phyloP scores from a whole-genome alignment of 2,329 filamentous ascomycete genomes.

The Penicillium sp. region DNA sequence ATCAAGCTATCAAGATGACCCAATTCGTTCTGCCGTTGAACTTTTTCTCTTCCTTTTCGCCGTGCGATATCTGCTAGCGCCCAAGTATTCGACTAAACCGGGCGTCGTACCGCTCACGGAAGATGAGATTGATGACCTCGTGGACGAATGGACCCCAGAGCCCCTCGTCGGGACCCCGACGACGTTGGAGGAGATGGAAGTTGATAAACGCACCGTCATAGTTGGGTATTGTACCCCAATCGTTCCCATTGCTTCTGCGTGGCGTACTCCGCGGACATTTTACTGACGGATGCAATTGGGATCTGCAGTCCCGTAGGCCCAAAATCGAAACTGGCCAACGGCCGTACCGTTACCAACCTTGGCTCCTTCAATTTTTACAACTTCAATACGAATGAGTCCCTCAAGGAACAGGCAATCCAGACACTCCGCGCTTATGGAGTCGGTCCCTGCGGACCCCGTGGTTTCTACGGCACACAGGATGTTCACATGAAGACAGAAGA shows the following conservation, averaged over 20 bases:
- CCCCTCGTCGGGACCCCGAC: conserved; percentile 76
- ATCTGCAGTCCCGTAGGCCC: conserved; percentile 73
- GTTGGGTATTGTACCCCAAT: conserved; percentile 62
- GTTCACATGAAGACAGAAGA: conserved; percentile 96
- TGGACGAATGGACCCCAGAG: conserved; percentile 95
- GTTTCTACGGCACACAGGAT: conserved; percentile 98
- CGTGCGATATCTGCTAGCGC: conserved; percentile 85
- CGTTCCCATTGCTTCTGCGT: background rate
- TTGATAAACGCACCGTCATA: conserved; percentile 82
- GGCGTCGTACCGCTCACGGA: conserved; percentile 87
- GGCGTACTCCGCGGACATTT: background rate
- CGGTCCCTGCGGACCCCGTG: conserved; percentile 91
- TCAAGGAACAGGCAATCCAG: conserved; percentile 93
- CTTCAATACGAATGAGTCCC: conserved; percentile 84
- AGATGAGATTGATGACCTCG: conserved; percentile 95
- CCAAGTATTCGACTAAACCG: conserved; percentile 88
- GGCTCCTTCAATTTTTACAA: conserved; percentile 98
- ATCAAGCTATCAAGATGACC: conserved; percentile 96
- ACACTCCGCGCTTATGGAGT: conserved; percentile 94
- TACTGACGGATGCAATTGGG: conserved; percentile 12
- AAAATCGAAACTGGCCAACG: conserved; percentile 82
- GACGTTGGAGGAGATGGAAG: conserved; percentile 72
- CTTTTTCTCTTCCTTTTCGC: conserved; percentile 93
- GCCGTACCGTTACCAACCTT: conserved; percentile 87
- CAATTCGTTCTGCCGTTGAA: conserved; percentile 88